Evolutionary conservation across 106 monocot genomes (phyloP), one percentile per base, ranked within the genome.

Genomic region (Dendrobium chrysotoxum): DNA sequence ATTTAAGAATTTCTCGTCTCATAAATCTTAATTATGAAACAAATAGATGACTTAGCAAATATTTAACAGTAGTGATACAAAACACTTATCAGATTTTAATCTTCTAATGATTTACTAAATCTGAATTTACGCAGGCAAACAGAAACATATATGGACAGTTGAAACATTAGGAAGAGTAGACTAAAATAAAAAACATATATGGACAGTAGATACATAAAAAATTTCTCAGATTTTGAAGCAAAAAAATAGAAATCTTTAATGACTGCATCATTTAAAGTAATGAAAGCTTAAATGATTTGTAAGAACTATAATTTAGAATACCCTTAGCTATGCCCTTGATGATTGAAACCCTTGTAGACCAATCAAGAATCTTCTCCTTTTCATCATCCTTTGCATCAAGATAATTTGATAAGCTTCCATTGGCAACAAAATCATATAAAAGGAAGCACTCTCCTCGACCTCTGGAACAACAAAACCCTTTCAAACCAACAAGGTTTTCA

Each of bases 321-420:
- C 95, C 95, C 92, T 89, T 86, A 65, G 92, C 95, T 55, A 95
- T 88, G 75, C 90, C 95, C 78, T 86, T 91, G 92, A 92, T 88
- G 82, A 95, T 91, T 4, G 89, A 84, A 82, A 95, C 89, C 74
- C 95, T 87, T 18, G 83, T 82, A 10, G 90, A 40, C 95, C 95
- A 95, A 64, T 89, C 90, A 4, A 92, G 86, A 82, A 85, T 55
- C 66, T 45, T 80, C 18, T 44, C 80, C 54, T 65, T 81, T 41
- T 80, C 82, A 66, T 86, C 82, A 5, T 70, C 79, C 72, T 88
- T 85, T 26, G 78, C 30, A 82, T 95, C 95, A 23, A 95, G 61
- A 85, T 87, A 95, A 28, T 82, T 84, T 3, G 83, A 84, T 84
- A 95, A 80, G 79, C 79, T 86, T 21, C 95, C 92, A 76, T 95